A percentile compares a stretch with the other conserved stretches of the same genome.
These are phyloP conservation scores for Vanrija sp. DNA, from an alignment of 1,284 basidiomycete species.

Conservation along the genomic window DNA sequence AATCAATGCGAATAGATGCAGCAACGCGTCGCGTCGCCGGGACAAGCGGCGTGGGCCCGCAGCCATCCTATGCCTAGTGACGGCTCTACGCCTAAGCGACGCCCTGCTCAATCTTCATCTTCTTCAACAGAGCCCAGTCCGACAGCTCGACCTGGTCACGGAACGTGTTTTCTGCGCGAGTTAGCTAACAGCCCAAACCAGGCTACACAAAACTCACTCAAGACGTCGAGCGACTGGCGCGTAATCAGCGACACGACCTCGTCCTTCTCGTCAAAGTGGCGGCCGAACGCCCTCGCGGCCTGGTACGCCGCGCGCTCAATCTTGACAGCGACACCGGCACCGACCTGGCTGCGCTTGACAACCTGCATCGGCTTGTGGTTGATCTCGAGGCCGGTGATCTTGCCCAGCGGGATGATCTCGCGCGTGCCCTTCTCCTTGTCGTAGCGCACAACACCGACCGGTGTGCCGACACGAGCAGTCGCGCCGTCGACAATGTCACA, in stretches of 20 bases:
- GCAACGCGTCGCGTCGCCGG: no score
- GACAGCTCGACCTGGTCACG: constrained; percentile 84
- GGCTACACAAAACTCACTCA: constrained; percentile 25
- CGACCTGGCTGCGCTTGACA: constrained; percentile 87
- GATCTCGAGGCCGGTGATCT: constrained; percentile 92
- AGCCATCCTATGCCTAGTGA: no score
- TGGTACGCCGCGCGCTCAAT: constrained; percentile 97
- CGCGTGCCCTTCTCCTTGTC: constrained; percentile 78
- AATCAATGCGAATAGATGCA: no score
- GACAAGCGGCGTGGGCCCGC: no score
- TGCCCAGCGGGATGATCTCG: constrained; percentile 86
- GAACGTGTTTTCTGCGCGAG: constrained; percentile 64
- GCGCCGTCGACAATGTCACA: constrained; percentile 91
- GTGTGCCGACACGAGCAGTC: constrained; percentile 86
- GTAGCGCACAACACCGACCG: constrained; percentile 86
- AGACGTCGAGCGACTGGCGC: constrained; percentile 85
- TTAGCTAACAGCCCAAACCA: constrained; percentile 6
- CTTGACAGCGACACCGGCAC: constrained; percentile 95
- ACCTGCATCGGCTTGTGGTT: constrained; percentile 80
- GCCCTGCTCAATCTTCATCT: constrained; percentile 72
- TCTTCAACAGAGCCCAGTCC: constrained; percentile 92
- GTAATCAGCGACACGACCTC: constrained; percentile 87
- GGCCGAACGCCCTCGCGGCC: constrained; percentile 86
- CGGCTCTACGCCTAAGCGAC: constrained; percentile 26
- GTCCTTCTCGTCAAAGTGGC: constrained; percentile 87